These are phyloP conservation scores for Tulasnella sp. DNA, from an alignment of 768 basidiomycete genomes.

Conservation along the genomic window DNA sequence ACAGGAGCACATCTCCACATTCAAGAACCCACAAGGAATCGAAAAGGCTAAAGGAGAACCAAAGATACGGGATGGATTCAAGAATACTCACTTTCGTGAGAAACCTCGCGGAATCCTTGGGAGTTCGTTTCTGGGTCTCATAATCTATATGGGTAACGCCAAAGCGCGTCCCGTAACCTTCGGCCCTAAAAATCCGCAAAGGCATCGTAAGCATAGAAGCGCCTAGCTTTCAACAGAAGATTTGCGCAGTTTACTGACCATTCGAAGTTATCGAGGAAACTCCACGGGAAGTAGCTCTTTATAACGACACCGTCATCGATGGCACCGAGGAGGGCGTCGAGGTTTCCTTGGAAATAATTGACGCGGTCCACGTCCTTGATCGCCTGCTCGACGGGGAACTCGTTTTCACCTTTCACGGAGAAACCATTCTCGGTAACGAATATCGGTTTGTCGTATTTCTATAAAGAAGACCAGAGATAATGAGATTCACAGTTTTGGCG, in stretches of 20 bases:
- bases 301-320: slow-evolving; percentile 57
- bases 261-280: slow-evolving; percentile 65
- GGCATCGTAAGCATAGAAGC: not conserved
- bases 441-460: slow-evolving; percentile 44
- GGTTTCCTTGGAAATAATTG: slow-evolving; percentile 54
- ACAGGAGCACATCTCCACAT: no score
- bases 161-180: slow-evolving; percentile 57
- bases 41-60: not conserved
- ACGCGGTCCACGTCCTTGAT: slow-evolving; percentile 52
- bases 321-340: slow-evolving; percentile 44
- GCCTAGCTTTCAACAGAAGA: not conserved
- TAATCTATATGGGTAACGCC: slow-evolving; percentile 66
- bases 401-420: slow-evolving; percentile 53
- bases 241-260: slow-evolving; percentile 32
- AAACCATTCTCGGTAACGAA: slow-evolving; percentile 71
- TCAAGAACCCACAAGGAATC: not conserved
- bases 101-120: slow-evolving; percentile 52
- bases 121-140: slow-evolving; percentile 52
- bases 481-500: not conserved
- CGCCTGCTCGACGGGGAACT: slow-evolving; percentile 42
- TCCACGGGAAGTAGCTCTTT: slow-evolving; percentile 58
- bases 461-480: not conserved
- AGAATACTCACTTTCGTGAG: slow-evolving; percentile 37
- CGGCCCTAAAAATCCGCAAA: slow-evolving; percentile 34
- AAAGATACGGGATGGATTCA: not conserved